Evolutionary conservation across 371 early-diverging fungal species (phyloP).

Genomic region (Actinomucor elegans): DNA sequence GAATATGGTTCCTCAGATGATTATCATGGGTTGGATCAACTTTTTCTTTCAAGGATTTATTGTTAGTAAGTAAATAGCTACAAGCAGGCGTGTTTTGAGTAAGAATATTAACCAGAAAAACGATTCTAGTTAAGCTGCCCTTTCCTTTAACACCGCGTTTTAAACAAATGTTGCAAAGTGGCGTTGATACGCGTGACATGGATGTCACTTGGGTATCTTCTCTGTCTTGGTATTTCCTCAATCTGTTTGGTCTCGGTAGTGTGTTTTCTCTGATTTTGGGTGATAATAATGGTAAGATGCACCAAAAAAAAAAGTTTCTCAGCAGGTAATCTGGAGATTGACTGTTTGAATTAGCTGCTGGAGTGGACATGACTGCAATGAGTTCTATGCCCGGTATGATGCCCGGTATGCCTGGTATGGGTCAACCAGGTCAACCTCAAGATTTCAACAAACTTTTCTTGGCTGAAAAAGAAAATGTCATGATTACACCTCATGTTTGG

Average conservation of each 20-base stretch:
- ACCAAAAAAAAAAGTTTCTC: background rate
- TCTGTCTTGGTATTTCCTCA: constrained; percentile 97
- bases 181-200: constrained; percentile 95
- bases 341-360: constrained; percentile 80
- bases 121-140: constrained; percentile 79
- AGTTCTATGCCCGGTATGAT: constrained; percentile 63
- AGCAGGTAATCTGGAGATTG: no score
- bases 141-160: constrained; percentile 95
- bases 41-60: constrained; percentile 98
- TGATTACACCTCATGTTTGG: constrained; percentile 82
- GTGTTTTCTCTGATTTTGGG: constrained; percentile 92
- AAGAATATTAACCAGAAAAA: background rate
- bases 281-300: constrained; percentile 74
- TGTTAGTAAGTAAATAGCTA: constrained; percentile 79
- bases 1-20: constrained; percentile 95
- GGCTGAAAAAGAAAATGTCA: constrained; percentile 86
- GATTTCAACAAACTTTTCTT: constrained; percentile 86
- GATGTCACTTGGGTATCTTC: constrained; percentile 97
- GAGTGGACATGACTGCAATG: constrained; percentile 90
- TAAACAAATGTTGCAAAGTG: constrained; percentile 96
- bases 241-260: constrained; percentile 92
- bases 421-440: constrained; percentile 74
- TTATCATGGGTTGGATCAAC: constrained; percentile 98
- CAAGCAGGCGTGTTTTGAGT: no score
- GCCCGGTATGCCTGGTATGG: constrained; percentile 46